These are phyloP conservation scores for Beta macrorhiza DNA, from an alignment of 179 eudicot species.

Conservation along the genomic window DNA sequence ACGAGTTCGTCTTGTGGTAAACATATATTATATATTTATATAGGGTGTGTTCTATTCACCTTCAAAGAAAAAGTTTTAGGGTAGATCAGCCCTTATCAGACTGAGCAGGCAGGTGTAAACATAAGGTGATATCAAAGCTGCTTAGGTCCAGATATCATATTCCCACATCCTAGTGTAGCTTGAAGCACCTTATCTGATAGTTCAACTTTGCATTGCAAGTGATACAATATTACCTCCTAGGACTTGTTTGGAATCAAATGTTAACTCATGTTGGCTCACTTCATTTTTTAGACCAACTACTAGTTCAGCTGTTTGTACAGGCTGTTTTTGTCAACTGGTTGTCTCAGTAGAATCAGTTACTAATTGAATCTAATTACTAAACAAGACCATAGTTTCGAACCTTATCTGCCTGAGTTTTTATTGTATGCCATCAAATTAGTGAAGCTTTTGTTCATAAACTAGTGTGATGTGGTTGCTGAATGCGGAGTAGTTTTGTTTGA, in stretches of 20 bases:
- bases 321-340: no score
- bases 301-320: no score
- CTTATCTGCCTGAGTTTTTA: neutral
- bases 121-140: no score
- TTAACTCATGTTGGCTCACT: neutral
- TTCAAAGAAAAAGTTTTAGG: no score
- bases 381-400: neutral
- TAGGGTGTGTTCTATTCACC: no score
- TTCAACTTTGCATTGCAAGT: neutral
- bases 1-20: neutral
- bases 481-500: neutral
- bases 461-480: neutral
- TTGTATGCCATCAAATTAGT: neutral
- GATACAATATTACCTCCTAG: neutral
- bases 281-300: no score
- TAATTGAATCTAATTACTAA: neutral
- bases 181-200: no score
- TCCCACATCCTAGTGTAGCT: no score
- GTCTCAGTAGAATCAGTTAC: neutral
- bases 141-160: no score
- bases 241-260: neutral
- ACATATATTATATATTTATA: neutral
- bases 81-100: no score
- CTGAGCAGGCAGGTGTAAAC: no score
- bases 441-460: neutral